Base-by-base conservation (phyloP, 1,284 basidiomycete species). In the Sphaerobolus stellatus region DNA sequence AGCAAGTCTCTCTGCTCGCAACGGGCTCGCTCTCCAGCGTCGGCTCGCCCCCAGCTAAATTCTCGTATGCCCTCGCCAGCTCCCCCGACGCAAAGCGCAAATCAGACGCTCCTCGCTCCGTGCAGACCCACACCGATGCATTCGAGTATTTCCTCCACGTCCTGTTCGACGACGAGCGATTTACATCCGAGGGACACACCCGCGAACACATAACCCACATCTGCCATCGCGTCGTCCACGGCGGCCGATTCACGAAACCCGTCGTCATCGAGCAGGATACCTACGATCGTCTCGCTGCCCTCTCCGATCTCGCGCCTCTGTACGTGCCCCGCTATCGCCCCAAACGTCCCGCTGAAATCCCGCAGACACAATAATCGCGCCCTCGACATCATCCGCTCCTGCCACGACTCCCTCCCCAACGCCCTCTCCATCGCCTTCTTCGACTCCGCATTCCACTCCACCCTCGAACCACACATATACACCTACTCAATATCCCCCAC, bases 361-460 rank as follows among this genome's bases (percentile, higher is more conserved):
- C 41, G 2, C 56, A 86, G 83, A 38, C 84, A 86, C 62, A 86
- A 86, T 62, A 80, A 79, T 29, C 73, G 80, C 4, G 81, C 84
- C 1, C 72, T 86, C 4, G 78, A 79, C 1, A 80, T 87, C 36
- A 83, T 86, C 62, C 69, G 78, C 61, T 75, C 81, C 1, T 88
- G 84, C 62, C 75, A 90, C 14, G 69, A 80, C 5, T 74, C 75
- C 1, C 75, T 94, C 5, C 88, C 89, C 0, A 66, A 81, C 16
- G 75, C 85, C 4, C 74, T 72, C 34, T 85, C 84, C 1, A 79
- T 88, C 54, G 85, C 85, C 0, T 88, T 82, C 64, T 95, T 94
- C 66, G 92, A 94, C 68, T 92, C 91, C 0, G 78, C 89, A 5
- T 94, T 94, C 72, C 93, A 95, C 66, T 78, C 78, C 44, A 81